Evolutionary conservation across 2,329 filamentous ascomycete genomes (phyloP).

Genomic region (Aspergillus versicolor): DNA sequence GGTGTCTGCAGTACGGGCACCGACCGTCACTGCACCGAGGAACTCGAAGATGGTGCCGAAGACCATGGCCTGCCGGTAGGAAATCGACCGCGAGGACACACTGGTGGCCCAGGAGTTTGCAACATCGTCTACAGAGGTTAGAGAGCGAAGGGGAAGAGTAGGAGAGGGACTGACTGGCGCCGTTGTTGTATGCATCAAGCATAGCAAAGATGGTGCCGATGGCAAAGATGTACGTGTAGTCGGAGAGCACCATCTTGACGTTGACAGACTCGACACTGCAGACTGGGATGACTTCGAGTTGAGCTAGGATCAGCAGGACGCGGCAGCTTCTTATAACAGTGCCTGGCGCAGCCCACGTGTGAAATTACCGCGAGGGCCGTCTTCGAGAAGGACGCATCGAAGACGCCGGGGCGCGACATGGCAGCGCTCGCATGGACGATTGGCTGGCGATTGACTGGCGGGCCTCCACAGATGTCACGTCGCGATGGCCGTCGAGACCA

Average conservation of each 20-base stretch:
- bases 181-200: slow-evolving; percentile 76
- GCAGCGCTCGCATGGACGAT: neutral
- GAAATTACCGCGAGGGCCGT: too few relatives aligned
- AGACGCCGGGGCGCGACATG: neutral
- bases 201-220: slow-evolving; percentile 75
- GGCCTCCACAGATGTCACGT: neutral
- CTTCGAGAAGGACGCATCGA: neutral
- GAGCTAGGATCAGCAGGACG: neutral
- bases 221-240: slow-evolving; percentile 71
- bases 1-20: slow-evolving; percentile 69
- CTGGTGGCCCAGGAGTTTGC: slow-evolving; percentile 81
- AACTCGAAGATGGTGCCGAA: slow-evolving; percentile 67
- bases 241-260: slow-evolving; percentile 56
- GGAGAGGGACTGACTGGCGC: slow-evolving; percentile 61
- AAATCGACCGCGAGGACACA: slow-evolving; percentile 70
- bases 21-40: slow-evolving; percentile 65
- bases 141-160: neutral
- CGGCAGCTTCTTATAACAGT: neutral
- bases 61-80: slow-evolving; percentile 35
- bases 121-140: slow-evolving; percentile 61
- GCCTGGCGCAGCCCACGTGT: neutral
- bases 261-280: neutral
- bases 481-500: neutral
- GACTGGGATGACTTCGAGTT: neutral
- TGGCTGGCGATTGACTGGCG: neutral